These are phyloP conservation scores for Starmerella sp. DNA, from an alignment of 805 yeast genomes.

Conservation along the genomic window DNA sequence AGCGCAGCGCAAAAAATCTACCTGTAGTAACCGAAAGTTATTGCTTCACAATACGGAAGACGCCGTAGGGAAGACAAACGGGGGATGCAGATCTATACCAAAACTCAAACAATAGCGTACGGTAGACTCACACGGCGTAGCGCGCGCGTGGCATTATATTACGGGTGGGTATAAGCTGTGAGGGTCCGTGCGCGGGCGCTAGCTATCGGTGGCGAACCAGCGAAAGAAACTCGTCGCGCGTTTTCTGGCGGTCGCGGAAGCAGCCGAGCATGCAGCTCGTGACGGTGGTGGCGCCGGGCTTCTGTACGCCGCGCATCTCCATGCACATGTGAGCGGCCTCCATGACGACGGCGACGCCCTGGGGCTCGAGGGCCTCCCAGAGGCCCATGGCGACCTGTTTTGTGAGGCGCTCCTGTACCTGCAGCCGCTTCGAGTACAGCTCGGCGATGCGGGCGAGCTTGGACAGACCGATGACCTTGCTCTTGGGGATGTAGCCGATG, in stretches of 20 bases:
- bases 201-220: slow-evolving; percentile 33
- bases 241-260: slow-evolving; percentile 84
- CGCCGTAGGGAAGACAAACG: no score
- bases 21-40: no score
- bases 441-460: slow-evolving; percentile 93
- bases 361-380: slow-evolving; percentile 78
- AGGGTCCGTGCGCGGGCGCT: background rate
- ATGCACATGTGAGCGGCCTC: slow-evolving; percentile 99
- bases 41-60: no score
- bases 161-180: no score
- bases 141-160: no score
- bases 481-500: slow-evolving; percentile 95
- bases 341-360: slow-evolving; percentile 96
- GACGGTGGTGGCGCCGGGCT: slow-evolving; percentile 83
- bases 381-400: slow-evolving; percentile 96
- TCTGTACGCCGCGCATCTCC: slow-evolving; percentile 97
- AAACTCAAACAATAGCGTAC: no score
- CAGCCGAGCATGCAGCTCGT: slow-evolving; percentile 97
- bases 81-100: no score
- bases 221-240: slow-evolving; percentile 89
- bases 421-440: slow-evolving; percentile 89
- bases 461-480: slow-evolving; percentile 80
- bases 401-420: slow-evolving; percentile 95
- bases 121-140: no score
- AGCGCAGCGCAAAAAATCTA: no score